These are phyloP conservation scores for Alternaria incomplexa DNA, from an alignment of 2,329 filamentous ascomycete genomes.

Conservation along the genomic window DNA sequence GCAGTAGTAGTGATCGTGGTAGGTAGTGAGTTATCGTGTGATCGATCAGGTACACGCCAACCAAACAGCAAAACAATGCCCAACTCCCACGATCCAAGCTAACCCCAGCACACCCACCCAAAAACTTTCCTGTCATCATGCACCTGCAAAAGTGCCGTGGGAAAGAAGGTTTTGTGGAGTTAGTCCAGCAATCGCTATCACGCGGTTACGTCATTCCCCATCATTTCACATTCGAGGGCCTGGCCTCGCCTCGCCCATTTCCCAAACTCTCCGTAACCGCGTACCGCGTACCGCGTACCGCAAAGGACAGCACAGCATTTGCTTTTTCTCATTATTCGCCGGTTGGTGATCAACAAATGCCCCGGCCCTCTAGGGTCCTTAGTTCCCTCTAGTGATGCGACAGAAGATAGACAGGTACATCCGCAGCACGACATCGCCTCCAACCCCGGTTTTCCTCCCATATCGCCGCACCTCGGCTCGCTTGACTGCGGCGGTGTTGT, in stretches of 20 bases:
- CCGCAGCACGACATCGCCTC: not conserved
- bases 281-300: not conserved
- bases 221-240: not conserved
- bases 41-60: not conserved
- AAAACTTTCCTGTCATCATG: not conserved
- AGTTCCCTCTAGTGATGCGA: not conserved
- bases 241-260: not conserved
- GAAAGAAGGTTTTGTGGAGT: not conserved
- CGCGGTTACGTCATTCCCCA: not conserved
- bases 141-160: not conserved
- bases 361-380: not conserved
- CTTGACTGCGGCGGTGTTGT: not conserved
- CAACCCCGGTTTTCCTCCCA: not conserved
- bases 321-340: not conserved
- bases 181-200: not conserved
- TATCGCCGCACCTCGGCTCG: not conserved
- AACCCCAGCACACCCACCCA: not conserved
- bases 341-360: not conserved
- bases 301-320: not conserved
- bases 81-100: not conserved
- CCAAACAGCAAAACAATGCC: not conserved
- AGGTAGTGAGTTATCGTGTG: not conserved
- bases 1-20: not conserved
- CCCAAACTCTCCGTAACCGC: not conserved
- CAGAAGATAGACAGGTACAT: not conserved